Conservation (phyloP, 1,284 basidiomycete genomes). For the Austroboletus niveus region DNA sequence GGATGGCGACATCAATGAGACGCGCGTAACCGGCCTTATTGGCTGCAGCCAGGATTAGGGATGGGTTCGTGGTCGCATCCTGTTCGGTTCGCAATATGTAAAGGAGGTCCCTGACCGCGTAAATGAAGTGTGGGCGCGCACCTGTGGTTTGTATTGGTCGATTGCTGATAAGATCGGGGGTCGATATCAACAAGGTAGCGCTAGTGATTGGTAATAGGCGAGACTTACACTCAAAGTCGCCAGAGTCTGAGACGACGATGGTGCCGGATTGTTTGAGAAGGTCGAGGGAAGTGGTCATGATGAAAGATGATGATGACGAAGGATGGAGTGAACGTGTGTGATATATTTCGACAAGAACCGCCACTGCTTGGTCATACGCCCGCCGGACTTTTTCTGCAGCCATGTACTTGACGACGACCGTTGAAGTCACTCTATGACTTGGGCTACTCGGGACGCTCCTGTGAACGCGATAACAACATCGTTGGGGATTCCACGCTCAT, state of each 20-base stretch:
- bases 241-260: constrained; percentile 90
- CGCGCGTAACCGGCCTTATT: constrained; percentile 84
- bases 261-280: constrained; percentile 86
- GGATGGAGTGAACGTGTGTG: constrained; percentile 2
- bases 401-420: constrained; percentile 6
- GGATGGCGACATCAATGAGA: constrained; percentile 81
- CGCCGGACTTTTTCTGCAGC: constrained; percentile 18
- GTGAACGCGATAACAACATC: too few relatives aligned
- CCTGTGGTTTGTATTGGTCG: constrained; percentile 90
- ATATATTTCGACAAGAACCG: constrained; percentile 10
- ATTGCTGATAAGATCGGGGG: constrained; percentile 49
- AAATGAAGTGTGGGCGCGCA: constrained; percentile 28
- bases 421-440: too few relatives aligned
- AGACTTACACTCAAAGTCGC: constrained; percentile 73
- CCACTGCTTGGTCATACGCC: constrained; percentile 25
- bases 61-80: constrained; percentile 95
- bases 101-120: not conserved
- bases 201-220: constrained; percentile 1
- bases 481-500: too few relatives aligned
- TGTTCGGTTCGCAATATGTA: constrained; percentile 23
- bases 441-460: too few relatives aligned
- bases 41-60: constrained; percentile 87
- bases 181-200: constrained; percentile 43
- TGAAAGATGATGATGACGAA: constrained; percentile 26
- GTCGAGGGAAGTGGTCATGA: constrained; percentile 88